Base-by-base conservation (phyloP, 768 basidiomycete genomes). In the Kwoniella newhampshirensis region DNA sequence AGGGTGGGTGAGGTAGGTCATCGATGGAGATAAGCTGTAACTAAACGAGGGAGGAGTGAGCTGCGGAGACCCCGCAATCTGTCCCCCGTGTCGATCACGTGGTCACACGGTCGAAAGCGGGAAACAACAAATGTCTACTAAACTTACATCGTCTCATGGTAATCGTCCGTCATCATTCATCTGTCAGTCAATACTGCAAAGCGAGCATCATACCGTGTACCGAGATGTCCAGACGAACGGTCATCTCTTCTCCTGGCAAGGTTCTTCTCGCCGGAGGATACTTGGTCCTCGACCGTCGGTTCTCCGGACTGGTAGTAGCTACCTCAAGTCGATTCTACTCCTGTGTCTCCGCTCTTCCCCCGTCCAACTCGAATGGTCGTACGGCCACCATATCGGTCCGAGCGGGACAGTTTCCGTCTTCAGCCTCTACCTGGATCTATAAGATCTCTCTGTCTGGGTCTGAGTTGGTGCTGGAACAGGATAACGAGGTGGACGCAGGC, bases 291-390 rank as follows among this genome's bases (percentile, higher is more conserved):
- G 92, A 98, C 77, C 86, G 84, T 18, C 78, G 81, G 5, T 91
- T 89, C 73, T 84, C 87, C 27, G 96, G 94, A 47, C 78, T 89
- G 57, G 92, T 93, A 42, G 82, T 98, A 42, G 89, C 91, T 0
- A 92, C 94, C 15, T 90, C 90, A 11, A 91, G 91, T 20, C 84
- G 96, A 37, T 98, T 99, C 79, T 98, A 93, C 77, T 86, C 91
- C 21, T 83, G 85, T 64, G 80, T 93, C 32, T 23, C 26, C 5
- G n/a, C 18, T 30, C 18, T 57, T 2, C 47, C 59, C n/a, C 35
- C 25, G 17, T 45, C 46, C 17, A 18, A 42, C n/a, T n/a, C 17
- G 37, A 32, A 3, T 15, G n/a, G 20, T 15, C 23, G 20, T 27
- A 35, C 21, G 78, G 63, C 79, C 76, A 60, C 8, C 15, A 84